These are phyloP conservation scores for Apiospora marii DNA, from an alignment of 2,329 filamentous ascomycete genomes.

Conservation along the genomic window DNA sequence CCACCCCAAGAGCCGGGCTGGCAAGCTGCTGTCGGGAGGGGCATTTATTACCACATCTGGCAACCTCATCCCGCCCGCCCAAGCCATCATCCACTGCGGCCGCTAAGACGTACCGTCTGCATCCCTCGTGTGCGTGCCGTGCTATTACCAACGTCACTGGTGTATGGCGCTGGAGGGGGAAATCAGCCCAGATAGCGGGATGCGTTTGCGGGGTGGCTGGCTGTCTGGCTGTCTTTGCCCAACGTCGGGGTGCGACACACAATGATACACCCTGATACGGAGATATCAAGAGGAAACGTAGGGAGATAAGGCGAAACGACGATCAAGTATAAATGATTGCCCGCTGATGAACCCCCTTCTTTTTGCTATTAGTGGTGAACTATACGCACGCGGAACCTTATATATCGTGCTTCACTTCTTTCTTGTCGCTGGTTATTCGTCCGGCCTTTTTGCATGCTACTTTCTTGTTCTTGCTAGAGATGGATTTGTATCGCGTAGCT, in stretches of 20 bases:
- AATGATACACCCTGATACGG: not conserved
- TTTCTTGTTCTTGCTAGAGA: not conserved
- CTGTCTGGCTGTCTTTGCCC: conserved; percentile 10
- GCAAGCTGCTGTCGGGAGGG: too few species aligned
- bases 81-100: not conserved
- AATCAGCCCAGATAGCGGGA: conserved; percentile 19
- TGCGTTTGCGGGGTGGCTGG: conserved; percentile 14
- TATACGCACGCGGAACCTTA: not conserved
- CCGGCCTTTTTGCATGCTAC: not conserved
- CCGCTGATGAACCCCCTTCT: not conserved
- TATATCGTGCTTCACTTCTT: not conserved
- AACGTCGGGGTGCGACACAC: conserved; percentile 1
- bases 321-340: conserved; percentile 11
- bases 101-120: conserved; percentile 6
- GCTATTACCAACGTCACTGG: not conserved
- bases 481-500: conserved; percentile 2
- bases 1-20: not conserved
- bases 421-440: not conserved
- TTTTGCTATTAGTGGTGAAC: not conserved
- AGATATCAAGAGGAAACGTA: conserved; percentile 1
- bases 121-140: not conserved
- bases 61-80: conserved; percentile 1
- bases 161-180: not conserved
- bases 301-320: conserved; percentile 2
- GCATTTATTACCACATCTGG: conserved; percentile 18